Percentiles rank a stretch among this genome's conserved stretches.
Evolutionary conservation across 768 basidiomycete genomes (phyloP).

Genomic region (Tylopilus vinaceipallidus): DNA sequence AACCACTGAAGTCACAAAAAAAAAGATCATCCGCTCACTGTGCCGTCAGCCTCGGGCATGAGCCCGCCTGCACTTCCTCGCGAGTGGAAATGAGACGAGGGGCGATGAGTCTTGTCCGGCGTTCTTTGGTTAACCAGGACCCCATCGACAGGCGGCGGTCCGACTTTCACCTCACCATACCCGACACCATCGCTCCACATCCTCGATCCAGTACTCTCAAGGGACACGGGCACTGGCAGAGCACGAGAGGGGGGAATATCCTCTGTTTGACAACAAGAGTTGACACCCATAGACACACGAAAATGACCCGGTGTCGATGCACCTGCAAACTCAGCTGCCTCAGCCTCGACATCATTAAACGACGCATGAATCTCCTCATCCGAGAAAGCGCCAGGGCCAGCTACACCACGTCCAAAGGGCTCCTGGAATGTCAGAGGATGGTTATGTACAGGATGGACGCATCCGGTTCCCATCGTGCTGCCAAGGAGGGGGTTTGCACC

Average conservation of each 20-base stretch:
- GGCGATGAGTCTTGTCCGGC: background rate
- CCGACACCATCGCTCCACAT: background rate
- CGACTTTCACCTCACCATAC: slow-evolving; percentile 3
- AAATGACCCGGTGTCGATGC: background rate
- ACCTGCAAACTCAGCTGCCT: background rate
- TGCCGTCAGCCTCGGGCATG: background rate
- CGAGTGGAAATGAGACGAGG: background rate
- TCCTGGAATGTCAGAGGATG: slow-evolving; percentile 3
- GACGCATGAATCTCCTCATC: slow-evolving; percentile 25
- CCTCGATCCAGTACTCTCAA: background rate
- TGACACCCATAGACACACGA: background rate
- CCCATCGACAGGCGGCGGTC: background rate
- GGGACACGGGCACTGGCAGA: slow-evolving; percentile 7
- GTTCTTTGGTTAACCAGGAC: background rate
- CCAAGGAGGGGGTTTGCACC: background rate
- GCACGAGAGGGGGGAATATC: background rate
- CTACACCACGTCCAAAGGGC: background rate
- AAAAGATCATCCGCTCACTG: slow-evolving; percentile 6
- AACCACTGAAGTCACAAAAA: background rate
- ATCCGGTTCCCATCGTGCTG: background rate
- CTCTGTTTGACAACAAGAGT: background rate
- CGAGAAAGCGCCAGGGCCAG: slow-evolving; percentile 9
- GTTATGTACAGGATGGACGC: background rate
- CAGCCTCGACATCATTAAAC: slow-evolving; percentile 1
- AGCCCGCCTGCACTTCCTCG: background rate